Base-by-base conservation (phyloP, 139 green algal genomes). In the Astrephomene gubernaculifera region DNA sequence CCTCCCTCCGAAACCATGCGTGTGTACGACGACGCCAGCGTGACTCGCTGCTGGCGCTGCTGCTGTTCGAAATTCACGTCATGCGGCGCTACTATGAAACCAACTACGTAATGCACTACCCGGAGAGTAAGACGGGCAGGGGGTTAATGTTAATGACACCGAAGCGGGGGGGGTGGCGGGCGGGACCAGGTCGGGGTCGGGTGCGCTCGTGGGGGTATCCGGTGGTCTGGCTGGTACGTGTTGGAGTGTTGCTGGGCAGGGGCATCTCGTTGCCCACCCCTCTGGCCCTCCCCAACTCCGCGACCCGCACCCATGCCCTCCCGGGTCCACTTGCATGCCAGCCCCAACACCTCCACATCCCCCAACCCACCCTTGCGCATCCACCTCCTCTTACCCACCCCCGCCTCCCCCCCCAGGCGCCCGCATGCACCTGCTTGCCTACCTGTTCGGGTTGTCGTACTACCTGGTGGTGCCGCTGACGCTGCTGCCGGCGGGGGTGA, bases 351-450 rank as follows among this genome's bases (percentile, higher is more conserved):
- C 19, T 24, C 19, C 24, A 67, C 12, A 7, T 67, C 57, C 31
- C 57, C 63, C 21, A 33, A 43, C 63, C n/a, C 9, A 29, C 63
- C 63, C 63, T 7, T 21, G n/a, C 63, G 49, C 49, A 12, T 57
- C 49, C 49, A 17, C 49, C 49, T 17, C 63, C 41, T 29, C 38
- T 57, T 38, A 38, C 69, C 65, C 21, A 44, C 33, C 36, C 41
- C 14, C 44, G 31, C 24, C 39, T 49, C 53, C 35, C 38, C 41
- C 81, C 0, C 12, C 33, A 57, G 69, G 57, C 8, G 92, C 94
- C 1, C 75, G 81, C n/a, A 97, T 97, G 95, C 95, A 97, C 82
- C 44, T 91, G 31, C 90, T 97, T 29, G 95, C 95, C 0, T 97
- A 97, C 86, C 12, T 94, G 0, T 97, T 96, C 87, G 95, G 94